Evolutionary conservation across 495 filamentous ascomycete genomes (phyloP).

Genomic region (Neurospora sublineolata): DNA sequence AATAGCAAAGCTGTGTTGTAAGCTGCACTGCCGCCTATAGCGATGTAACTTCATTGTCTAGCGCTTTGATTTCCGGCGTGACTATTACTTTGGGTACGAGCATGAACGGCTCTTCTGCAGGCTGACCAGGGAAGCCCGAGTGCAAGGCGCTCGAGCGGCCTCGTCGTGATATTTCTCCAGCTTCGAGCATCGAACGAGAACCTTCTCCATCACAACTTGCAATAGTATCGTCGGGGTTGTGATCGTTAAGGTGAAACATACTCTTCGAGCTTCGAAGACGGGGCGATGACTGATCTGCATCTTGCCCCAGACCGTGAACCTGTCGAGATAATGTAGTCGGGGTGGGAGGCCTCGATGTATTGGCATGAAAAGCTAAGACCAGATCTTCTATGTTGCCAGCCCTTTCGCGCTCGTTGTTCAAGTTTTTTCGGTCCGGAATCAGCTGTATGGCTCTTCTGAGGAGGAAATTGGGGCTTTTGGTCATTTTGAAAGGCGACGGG

Average conservation of each 20-base stretch:
- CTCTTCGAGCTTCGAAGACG: slow-evolving; percentile 7
- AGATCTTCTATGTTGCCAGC: neutral
- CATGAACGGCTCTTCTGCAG: slow-evolving; percentile 16
- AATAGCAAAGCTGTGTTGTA: slow-evolving; percentile 23
- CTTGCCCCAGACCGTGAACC: neutral
- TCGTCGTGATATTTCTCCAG: neutral
- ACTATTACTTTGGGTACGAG: slow-evolving; percentile 31
- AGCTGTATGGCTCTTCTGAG: neutral
- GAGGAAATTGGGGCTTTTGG: neutral
- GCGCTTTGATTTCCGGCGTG: slow-evolving; percentile 42
- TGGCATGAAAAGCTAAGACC: neutral
- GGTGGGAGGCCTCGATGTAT: neutral
- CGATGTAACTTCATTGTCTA: slow-evolving; percentile 18
- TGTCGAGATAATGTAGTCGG: neutral
- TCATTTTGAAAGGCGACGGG: neutral
- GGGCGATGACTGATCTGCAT: neutral
- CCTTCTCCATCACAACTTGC: neutral
- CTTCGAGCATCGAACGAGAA: neutral
- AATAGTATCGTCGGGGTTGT: neutral
- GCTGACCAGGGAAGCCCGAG: neutral
- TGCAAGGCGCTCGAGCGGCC: neutral
- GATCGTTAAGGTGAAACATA: neutral
- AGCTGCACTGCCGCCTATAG: slow-evolving; percentile 41
- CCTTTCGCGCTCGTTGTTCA: neutral
- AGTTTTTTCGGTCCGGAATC: neutral